Conservation (phyloP, 2,329 filamentous ascomycete genomes). For the Ceratocystiopsis brevicomis region DNA sequence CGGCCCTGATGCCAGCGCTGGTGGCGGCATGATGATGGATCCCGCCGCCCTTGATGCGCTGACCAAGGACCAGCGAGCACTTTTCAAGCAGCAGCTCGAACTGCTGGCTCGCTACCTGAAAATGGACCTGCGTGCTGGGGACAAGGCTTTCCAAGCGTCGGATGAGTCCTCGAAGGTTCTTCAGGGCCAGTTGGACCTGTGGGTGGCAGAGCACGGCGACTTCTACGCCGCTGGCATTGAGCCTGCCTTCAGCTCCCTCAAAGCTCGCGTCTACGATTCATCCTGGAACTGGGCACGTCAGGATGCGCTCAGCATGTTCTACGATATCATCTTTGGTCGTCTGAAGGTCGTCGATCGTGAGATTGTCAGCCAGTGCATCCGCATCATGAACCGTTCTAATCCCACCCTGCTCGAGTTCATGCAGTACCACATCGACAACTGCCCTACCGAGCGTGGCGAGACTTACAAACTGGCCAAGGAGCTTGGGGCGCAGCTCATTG, state of each 20-base stretch:
- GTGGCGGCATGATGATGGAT: constrained; percentile 98
- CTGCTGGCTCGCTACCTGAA: constrained; percentile 90
- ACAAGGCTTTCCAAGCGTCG: constrained; percentile 75
- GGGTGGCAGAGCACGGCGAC: constrained; percentile 89
- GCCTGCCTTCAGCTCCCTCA: constrained; percentile 80
- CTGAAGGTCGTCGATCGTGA: constrained; percentile 87
- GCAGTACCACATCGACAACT: constrained; percentile 99
- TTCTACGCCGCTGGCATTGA: constrained; percentile 91
- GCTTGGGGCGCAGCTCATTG: constrained; percentile 79
- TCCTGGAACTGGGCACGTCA: constrained; percentile 99
- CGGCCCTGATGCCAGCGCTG: constrained; percentile 50
- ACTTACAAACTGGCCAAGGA: constrained; percentile 96
- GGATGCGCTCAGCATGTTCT: constrained; percentile 96
- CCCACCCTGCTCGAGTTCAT: constrained; percentile 92
- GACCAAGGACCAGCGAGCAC: constrained; percentile 84
- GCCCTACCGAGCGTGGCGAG: constrained; percentile 87
- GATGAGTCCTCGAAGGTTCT: constrained; percentile 74
- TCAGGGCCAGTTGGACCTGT: constrained; percentile 84
- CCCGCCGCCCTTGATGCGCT: constrained; percentile 90
- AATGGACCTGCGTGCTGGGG: constrained; percentile 87
- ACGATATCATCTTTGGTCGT: constrained; percentile 93
- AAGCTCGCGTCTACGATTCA: constrained; percentile 91
- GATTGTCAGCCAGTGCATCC: constrained; percentile 95
- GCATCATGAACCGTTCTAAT: constrained; percentile 98
- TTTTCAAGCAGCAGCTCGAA: constrained; percentile 98